A percentile compares a stretch with the other conserved stretches of the same genome.
phyloP scores from a whole-genome alignment of 108 stramenopile genomes.

The Seminavis robusta region DNA sequence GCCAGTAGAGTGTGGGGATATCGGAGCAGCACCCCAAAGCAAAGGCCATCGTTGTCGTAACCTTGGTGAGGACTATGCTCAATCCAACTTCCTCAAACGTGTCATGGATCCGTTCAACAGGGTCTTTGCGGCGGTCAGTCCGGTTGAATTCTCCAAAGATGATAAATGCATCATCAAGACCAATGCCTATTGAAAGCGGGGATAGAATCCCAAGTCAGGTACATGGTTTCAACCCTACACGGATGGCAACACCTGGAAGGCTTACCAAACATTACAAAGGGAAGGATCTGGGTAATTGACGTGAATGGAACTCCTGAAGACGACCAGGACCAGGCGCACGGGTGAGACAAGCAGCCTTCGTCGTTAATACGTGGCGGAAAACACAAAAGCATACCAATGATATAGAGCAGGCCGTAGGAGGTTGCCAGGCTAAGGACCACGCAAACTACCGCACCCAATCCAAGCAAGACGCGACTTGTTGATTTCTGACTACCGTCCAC shows the following conservation, averaged over 20 bases:
- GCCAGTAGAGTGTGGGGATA: slow-evolving; percentile 15
- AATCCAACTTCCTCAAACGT: slow-evolving; percentile 20
- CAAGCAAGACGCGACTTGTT: slow-evolving; percentile 8
- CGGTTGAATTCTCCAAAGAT: slow-evolving; percentile 11
- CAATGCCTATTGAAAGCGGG: no score
- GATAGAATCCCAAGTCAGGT: no score
- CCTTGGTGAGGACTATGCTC: slow-evolving; percentile 24
- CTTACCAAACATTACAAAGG: slow-evolving; percentile 25
- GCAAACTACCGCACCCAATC: slow-evolving; percentile 11
- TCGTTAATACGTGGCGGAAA: no score
- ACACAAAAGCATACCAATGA: no score
- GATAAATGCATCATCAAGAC: slow-evolving; percentile 28
- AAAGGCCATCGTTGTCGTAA: slow-evolving; percentile 25
- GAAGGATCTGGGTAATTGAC: slow-evolving; percentile 19
- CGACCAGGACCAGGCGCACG: slow-evolving; percentile 10
- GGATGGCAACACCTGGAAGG: no score
- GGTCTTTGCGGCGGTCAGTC: background rate
- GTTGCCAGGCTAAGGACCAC: slow-evolving; percentile 10
- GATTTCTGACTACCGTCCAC: slow-evolving; percentile 9
- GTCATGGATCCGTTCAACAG: slow-evolving; percentile 16
- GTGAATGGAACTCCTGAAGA: slow-evolving; percentile 20
- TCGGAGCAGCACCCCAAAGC: slow-evolving; percentile 10
- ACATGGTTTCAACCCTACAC: no score
- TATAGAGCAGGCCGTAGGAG: no score
- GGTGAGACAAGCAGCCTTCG: no score